Conservation (phyloP, 306 rosid species). For the Sicyos baderoa region DNA sequence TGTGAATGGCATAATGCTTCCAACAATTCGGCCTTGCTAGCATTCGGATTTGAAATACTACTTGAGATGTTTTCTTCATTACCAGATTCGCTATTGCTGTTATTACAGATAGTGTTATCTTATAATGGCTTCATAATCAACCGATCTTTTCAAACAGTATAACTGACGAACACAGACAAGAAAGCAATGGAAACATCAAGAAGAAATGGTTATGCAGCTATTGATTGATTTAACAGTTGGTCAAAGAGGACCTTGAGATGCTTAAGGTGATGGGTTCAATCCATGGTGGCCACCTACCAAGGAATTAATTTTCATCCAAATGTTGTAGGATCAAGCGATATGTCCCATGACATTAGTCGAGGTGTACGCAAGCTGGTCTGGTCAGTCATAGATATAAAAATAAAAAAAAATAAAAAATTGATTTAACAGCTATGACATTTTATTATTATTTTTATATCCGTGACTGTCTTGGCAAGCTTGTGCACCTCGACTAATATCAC, state of each 20-base stretch:
- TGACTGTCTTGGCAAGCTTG: no score
- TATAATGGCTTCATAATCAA: slow-evolving; percentile 8
- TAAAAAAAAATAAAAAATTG: no score
- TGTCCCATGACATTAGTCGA: no score
- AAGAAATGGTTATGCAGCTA: not conserved
- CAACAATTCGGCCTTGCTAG: slow-evolving; percentile 54
- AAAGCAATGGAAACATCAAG: not conserved
- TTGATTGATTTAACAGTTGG: not conserved
- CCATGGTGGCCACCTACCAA: no score
- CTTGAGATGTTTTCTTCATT: slow-evolving; percentile 5
- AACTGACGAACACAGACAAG: not conserved
- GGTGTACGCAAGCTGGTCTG: no score
- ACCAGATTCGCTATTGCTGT: slow-evolving; percentile 3
- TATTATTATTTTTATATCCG: no score
- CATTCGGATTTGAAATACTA: slow-evolving; percentile 16
- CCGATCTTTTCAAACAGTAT: not conserved
- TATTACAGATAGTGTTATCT: not conserved
- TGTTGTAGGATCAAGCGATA: no score
- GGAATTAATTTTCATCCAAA: no score
- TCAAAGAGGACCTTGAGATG: no score
- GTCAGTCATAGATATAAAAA: no score
- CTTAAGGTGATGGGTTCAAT: no score
- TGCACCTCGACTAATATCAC: no score
- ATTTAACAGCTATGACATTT: not conserved
- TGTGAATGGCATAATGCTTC: slow-evolving; percentile 86